Evolutionary conservation across 257 asterid genomes (phyloP), one percentile per base, ranked within the genome.

Genomic region (Solanum peruvianum): DNA sequence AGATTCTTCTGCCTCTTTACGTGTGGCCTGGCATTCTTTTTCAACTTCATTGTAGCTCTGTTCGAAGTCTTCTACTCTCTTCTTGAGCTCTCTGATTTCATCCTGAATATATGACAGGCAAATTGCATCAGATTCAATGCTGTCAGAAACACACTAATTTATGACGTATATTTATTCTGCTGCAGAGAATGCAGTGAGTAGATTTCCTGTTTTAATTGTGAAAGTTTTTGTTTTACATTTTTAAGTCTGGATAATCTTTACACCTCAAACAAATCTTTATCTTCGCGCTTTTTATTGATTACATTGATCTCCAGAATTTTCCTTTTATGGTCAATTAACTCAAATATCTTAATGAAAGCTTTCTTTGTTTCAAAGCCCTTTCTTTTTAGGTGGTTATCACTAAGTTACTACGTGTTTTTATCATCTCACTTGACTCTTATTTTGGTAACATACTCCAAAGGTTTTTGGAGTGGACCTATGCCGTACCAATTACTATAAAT

Each of bases 1-100:
- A 71, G 98, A 93, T 89, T 94, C 98, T 86, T 94, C 95, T 88
- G 93, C 95, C 89, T 95, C 99, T 89, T 77, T 91, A 42, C 90
- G 89, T 88, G 95, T 91, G 85, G 86, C 92, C 82, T 91, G 94
- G 81, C 93, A 94, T 88, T 95, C 93, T 81, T 90, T 92, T 88
- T 96, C 96, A 88, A 94, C 52, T 89, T 92, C 91, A 20, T 90
- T 86, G 82, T 84, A 92, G 89, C 85, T 89, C 70, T 90, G 91
- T 90, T 96, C 97, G 83, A 96, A 95, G 84, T 92, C 97, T 67
- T 88, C 92, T 13, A 94, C 90, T 85, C 90, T 89, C 89, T 90
- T 94, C 91, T 93, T 94, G 87, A 96, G 90, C 86, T 91, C 95
- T 88, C 84, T 66, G 73, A 96, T 89, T 91, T 88, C 93, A 75